These are phyloP conservation scores for Gaertneriomyces sp. DNA, from an alignment of 192 early-diverging fungal genomes.

Conservation along the genomic window DNA sequence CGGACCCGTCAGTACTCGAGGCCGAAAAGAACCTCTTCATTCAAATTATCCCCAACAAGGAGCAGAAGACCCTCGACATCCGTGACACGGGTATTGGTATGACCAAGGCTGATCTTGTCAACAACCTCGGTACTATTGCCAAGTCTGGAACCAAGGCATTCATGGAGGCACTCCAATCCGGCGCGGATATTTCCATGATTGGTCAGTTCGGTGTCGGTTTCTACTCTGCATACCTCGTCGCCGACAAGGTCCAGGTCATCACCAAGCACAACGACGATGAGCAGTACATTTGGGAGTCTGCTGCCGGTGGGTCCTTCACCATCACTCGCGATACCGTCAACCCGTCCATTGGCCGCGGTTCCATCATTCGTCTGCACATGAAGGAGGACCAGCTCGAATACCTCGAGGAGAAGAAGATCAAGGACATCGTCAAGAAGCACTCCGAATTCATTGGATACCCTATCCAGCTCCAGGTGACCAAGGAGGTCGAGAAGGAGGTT, in stretches of 20 bases:
- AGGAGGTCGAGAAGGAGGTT: conserved; percentile 98
- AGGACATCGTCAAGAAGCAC: conserved; percentile 99
- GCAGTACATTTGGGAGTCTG: conserved; percentile 93
- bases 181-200: conserved; percentile 99
- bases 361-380: conserved; percentile 90
- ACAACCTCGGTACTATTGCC: conserved; percentile 99
- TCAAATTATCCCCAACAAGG: conserved; percentile 83
- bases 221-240: conserved; percentile 99
- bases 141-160: conserved; percentile 99
- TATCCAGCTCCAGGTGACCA: conserved; percentile 92
- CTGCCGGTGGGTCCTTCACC: conserved; percentile 86
- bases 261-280: conserved; percentile 97
- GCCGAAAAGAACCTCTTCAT: conserved; percentile 92
- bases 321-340: conserved; percentile 90
- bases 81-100: conserved; percentile 89
- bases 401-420: conserved; percentile 98
- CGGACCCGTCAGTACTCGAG: conserved; percentile 90
- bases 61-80: conserved; percentile 82
- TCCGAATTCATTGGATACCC: conserved; percentile 99
- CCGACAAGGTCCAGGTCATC: conserved; percentile 93
- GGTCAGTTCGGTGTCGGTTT: conserved; percentile 99
- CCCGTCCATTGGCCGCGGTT: conserved; percentile 89
- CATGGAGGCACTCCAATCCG: conserved; percentile 95
- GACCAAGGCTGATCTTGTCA: conserved; percentile 94
- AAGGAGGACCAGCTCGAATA: conserved; percentile 99